Base-by-base conservation (phyloP, 2,329 filamentous ascomycete genomes). In the Penicillium sp. region DNA sequence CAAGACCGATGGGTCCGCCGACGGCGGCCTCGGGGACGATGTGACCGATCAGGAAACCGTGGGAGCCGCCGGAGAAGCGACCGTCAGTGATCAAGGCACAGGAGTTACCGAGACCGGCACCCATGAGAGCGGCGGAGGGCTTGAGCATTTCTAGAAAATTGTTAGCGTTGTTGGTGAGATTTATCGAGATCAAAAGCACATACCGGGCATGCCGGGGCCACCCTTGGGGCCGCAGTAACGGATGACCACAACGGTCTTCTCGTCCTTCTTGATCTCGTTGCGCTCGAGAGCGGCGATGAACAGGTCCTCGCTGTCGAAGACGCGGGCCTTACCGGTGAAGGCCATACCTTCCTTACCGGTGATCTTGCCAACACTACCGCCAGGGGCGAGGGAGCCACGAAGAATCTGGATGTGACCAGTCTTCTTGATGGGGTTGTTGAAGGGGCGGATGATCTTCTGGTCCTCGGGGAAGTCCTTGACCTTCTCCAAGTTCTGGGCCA, bases 41-140 rank as follows among this genome's bases (percentile, higher is more conserved):
- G 75, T 96, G 92, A 2, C 93, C 92, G 11, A 97, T 90, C 66
- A 96, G 93, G 74, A 96, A 96, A 0, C 91, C 91, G 72, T 96
- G 92, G 47, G 84, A 89, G 1, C 91, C 92, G 31, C 92, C 92
- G 49, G 84, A 88, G 74, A 96, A 97, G 45, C 92, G 79, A 0
- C 92, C 93, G 70, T 97, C 88, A 1, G 88, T 91, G 72, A 91
- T 86, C 36, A 91, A 77, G 3, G 88, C 88, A 21, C 87, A 84
- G 58, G 89, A 86, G 54, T 87, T 77, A 43, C 87, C 87, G 10
- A 90, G 81, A 14, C 87, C 87, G 18, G 86, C 86, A 16, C 87
- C 87, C 87, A 90, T 90, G 69, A 90, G 87, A 29, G 86, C 86
- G 11, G 86, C 86, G 46, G 81, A 85, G 46, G 87, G 86, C 71